A percentile compares a stretch with the other conserved stretches of the same genome.
phyloP scores from a whole-genome alignment of 306 rosid species.

The Pterocarpus macrocarpus region DNA sequence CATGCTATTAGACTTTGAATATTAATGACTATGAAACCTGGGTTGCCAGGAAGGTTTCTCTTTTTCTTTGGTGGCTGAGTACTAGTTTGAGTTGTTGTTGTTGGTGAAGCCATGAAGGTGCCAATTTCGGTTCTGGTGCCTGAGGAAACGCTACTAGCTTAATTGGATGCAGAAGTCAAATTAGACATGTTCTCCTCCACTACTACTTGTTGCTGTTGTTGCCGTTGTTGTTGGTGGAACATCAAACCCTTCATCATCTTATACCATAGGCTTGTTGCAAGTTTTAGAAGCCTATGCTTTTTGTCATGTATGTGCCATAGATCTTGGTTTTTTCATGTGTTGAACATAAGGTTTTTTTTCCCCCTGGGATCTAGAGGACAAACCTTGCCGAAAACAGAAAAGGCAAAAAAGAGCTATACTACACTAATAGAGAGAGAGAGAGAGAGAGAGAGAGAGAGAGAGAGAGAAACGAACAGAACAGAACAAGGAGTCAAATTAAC shows the following conservation, averaged over 20 bases:
- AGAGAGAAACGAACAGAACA: slow-evolving; percentile 39
- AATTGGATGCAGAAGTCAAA: slow-evolving; percentile 93
- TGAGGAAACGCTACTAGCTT: slow-evolving; percentile 85
- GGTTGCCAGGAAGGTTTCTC: slow-evolving; percentile 98
- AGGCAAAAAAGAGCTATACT: slow-evolving; percentile 35
- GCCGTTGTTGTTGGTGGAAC: slow-evolving; percentile 60
- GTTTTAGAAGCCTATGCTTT: slow-evolving; percentile 45
- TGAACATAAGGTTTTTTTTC: slow-evolving; percentile 10
- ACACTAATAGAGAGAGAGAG: slow-evolving; percentile 22
- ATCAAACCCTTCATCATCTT: slow-evolving; percentile 66
- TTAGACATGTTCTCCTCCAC: slow-evolving; percentile 92
- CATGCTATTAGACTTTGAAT: not conserved
- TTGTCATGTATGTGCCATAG: slow-evolving; percentile 47
- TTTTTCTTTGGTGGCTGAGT: slow-evolving; percentile 71
- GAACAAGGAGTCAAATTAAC: too few relatives aligned
- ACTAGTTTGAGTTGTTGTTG: slow-evolving; percentile 51
- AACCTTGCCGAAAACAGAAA: slow-evolving; percentile 41
- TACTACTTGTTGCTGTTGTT: slow-evolving; percentile 51
- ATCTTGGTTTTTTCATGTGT: slow-evolving; percentile 61
- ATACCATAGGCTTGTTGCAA: not conserved
- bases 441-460: slow-evolving; percentile 40
- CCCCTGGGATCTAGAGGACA: slow-evolving; percentile 54
- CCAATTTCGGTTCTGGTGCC: slow-evolving; percentile 76
- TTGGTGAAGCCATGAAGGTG: slow-evolving; percentile 55
- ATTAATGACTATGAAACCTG: slow-evolving; percentile 61